Conservation (phyloP, 306 rosid species). For the Inga oerstediana region DNA sequence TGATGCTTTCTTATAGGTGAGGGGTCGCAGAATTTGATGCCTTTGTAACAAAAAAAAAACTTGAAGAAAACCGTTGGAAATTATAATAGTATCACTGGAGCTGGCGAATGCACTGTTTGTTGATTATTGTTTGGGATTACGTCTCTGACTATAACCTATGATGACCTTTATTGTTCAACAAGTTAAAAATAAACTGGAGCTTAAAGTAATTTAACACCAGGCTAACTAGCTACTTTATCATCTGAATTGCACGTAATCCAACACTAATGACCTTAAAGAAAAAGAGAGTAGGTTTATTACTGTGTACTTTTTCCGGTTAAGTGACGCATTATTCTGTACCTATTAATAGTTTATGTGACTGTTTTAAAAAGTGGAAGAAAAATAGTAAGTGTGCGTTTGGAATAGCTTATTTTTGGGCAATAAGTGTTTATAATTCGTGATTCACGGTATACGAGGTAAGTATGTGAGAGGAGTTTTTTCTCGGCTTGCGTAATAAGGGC, state of each 20-base stretch:
- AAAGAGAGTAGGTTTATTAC: conserved; percentile 21
- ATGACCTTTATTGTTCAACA: conserved; percentile 26
- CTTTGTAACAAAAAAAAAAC: neutral
- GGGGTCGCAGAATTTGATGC: too few species aligned
- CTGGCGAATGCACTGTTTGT: conserved; percentile 23
- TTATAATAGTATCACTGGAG: conserved; percentile 19
- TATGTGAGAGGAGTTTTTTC: too few species aligned
- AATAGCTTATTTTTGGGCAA: too few species aligned
- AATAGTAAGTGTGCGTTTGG: too few species aligned
- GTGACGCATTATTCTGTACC: conserved; percentile 22
- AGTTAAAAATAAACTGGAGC: neutral
- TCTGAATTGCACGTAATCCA: conserved; percentile 39
- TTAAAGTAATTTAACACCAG: conserved; percentile 34
- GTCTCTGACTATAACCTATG: conserved; percentile 38
- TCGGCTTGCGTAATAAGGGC: too few species aligned
- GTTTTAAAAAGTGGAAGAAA: too few species aligned
- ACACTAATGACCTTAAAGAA: conserved; percentile 35
- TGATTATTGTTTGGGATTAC: conserved; percentile 45
- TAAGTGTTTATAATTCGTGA: too few species aligned
- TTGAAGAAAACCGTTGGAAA: neutral
- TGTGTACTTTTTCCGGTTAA: conserved; percentile 31
- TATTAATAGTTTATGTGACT: neutral
- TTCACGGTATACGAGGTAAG: too few species aligned
- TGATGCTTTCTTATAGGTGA: too few species aligned
- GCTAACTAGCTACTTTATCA: conserved; percentile 24